Percentiles rank a stretch among this genome's conserved stretches.
phyloP scores from a whole-genome alignment of 257 asterid species.

The Solanum bulbocastanum region DNA sequence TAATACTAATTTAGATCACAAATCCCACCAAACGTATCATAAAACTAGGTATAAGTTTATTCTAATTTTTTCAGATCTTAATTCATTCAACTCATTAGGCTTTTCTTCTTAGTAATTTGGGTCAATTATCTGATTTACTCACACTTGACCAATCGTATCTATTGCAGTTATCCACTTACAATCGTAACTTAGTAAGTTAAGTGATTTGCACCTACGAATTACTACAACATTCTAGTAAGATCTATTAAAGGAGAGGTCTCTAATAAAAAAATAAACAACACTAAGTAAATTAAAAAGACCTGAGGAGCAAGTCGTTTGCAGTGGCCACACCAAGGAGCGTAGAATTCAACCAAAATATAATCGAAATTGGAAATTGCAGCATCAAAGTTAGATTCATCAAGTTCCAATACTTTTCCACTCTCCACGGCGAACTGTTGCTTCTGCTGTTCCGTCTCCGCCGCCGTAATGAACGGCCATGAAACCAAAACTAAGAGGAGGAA shows the following conservation, averaged over 20 bases:
- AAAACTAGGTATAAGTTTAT: not conserved
- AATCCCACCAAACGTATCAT: not conserved
- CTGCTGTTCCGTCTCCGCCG: not conserved
- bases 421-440: slow-evolving; percentile 38
- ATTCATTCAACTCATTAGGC: not conserved
- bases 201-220: not conserved
- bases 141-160: not conserved
- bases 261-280: not conserved
- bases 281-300: slow-evolving; percentile 26
- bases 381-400: slow-evolving; percentile 68
- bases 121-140: not conserved
- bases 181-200: not conserved
- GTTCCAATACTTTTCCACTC: slow-evolving; percentile 67
- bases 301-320: slow-evolving; percentile 95
- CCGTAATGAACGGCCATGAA: not conserved
- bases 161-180: not conserved
- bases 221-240: not conserved
- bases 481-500: not conserved
- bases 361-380: slow-evolving; percentile 74
- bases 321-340: slow-evolving; percentile 98
- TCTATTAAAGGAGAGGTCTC: not conserved
- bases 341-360: slow-evolving; percentile 74
- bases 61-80: not conserved
- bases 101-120: not conserved
- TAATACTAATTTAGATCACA: not conserved